These are phyloP conservation scores for Beauveria brongniartii DNA, from an alignment of 2,329 filamentous ascomycete genomes.

Conservation along the genomic window DNA sequence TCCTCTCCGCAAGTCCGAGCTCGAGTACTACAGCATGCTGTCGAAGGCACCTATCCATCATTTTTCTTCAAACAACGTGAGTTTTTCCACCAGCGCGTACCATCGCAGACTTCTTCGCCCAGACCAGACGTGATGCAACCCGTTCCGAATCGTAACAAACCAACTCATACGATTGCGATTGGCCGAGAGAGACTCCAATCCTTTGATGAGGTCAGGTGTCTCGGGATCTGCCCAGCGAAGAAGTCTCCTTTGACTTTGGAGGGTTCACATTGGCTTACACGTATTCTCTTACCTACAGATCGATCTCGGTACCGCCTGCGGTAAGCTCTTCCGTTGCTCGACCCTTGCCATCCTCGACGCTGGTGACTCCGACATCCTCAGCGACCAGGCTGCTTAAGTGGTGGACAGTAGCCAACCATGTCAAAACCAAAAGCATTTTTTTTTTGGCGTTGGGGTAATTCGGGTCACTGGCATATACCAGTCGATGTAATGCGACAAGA, in stretches of 20 bases:
- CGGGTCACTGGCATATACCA: conserved; percentile 31
- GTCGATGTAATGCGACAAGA: conserved; percentile 27
- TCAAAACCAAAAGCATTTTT: conserved; percentile 11
- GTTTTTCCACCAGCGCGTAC: conserved; percentile 36
- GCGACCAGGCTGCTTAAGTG: conserved; percentile 58
- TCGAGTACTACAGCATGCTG: conserved; percentile 92
- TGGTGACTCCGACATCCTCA: conserved; percentile 97
- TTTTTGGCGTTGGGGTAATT: conserved; percentile 36
- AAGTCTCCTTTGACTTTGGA: conserved; percentile 84
- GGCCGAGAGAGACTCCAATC: not conserved
- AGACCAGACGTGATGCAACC: conserved; percentile 10
- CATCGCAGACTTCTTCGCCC: conserved; percentile 17
- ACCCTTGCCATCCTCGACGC: conserved; percentile 96
- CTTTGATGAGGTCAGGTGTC: conserved; percentile 15
- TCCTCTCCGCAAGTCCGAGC: conserved; percentile 94
- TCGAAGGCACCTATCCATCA: conserved; percentile 95
- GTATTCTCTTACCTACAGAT: conserved; percentile 54
- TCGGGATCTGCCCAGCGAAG: conserved; percentile 72
- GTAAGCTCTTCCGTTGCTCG: conserved; percentile 97
- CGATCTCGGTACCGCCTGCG: conserved; percentile 94
- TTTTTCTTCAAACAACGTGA: conserved; percentile 98
- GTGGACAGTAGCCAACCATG: conserved; percentile 2
- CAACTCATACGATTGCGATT: conserved; percentile 11
- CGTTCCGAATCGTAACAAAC: conserved; percentile 12
- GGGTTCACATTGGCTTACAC: conserved; percentile 62